Conservation (phyloP, 1,284 basidiomycete genomes). For the Leccinum pachyderme region DNA sequence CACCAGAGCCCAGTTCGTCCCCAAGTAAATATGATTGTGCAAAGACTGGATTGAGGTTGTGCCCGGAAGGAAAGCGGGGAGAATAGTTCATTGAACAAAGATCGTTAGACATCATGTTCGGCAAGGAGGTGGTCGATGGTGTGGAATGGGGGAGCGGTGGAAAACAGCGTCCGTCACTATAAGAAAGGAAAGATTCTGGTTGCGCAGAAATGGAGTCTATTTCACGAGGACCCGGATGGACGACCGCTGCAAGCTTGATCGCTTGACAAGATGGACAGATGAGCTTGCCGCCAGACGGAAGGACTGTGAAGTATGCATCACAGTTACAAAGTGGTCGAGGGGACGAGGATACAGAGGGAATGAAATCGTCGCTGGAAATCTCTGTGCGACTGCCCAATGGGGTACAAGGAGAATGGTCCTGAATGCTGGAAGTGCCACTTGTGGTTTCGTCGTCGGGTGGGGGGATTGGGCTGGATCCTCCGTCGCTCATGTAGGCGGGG, state of each 20-base stretch:
- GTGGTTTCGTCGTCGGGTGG: background rate
- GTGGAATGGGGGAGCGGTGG: constrained; percentile 8
- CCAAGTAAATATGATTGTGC: constrained; percentile 64
- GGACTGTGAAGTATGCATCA: background rate
- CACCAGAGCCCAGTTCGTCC: constrained; percentile 85
- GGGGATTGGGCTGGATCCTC: background rate
- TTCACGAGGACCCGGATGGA: background rate
- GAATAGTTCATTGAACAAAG: constrained; percentile 46
- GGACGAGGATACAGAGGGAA: background rate
- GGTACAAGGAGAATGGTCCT: background rate
- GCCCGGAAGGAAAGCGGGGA: constrained; percentile 57
- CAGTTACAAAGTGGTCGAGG: background rate
- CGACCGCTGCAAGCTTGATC: background rate
- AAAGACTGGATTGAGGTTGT: constrained; percentile 68
- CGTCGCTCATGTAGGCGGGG: constrained; percentile 2
- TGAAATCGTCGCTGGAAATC: background rate
- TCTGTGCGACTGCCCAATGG: constrained; percentile 1
- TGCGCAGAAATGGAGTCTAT: background rate
- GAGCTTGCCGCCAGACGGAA: background rate
- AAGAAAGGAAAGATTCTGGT: constrained; percentile 28
- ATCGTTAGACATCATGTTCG: constrained; percentile 3
- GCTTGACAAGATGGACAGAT: background rate
- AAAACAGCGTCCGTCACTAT: background rate
- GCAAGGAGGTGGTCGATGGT: background rate
- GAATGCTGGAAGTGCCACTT: background rate